Base-by-base conservation (phyloP, 2,329 filamentous ascomycete species). In the Aspergillus flavus region DNA sequence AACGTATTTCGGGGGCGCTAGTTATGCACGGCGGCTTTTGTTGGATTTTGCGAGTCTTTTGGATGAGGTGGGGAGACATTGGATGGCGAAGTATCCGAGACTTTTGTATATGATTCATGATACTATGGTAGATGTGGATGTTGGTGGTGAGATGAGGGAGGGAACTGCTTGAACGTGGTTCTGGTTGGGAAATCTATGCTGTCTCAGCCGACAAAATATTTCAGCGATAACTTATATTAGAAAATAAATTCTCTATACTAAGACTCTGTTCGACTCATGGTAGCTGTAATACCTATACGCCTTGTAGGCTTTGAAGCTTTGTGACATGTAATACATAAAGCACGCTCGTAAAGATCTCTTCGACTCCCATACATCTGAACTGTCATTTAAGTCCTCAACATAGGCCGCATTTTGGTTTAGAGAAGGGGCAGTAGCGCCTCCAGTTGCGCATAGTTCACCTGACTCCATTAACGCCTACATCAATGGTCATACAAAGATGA, bases 41-140 rank as follows among this genome's bases (percentile, higher is more conserved):
- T 14, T 54, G 30, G 52, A 54, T 19, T 54, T 54, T 54, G 52
- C 52, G 5, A 54, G 52, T 16, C 21, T 54, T 1, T 11, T 54
- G 19, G 52, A 54, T 54, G 52, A 54, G 4, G 52, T 54, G 0
- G 52, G 52, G n/a, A 54, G 28, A 4, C 52, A 54, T 30, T 54
- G 52, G 52, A 54, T 54, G 52, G 30, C 52, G 16, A 54, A 34
- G 7, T 54, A 54, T 23, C 28, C 52, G 4, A 32, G 52, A 2
- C 52, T 54, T 10, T 36, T 54, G 52, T 54, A 54, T 36, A 54
- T 36, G 52, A 54, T 54, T n/a, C 52, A 54, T 54, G 52, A 54
- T 54, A 54, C 52, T 11, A 36, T 54, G 28, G 19, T 54, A 10
- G 52, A 54, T 54, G 30, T 50, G 7, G 14, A 30, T 19, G 9